phyloP scores from a whole-genome alignment of 129 eudicot genomes.

The Erigeron canadensis region DNA sequence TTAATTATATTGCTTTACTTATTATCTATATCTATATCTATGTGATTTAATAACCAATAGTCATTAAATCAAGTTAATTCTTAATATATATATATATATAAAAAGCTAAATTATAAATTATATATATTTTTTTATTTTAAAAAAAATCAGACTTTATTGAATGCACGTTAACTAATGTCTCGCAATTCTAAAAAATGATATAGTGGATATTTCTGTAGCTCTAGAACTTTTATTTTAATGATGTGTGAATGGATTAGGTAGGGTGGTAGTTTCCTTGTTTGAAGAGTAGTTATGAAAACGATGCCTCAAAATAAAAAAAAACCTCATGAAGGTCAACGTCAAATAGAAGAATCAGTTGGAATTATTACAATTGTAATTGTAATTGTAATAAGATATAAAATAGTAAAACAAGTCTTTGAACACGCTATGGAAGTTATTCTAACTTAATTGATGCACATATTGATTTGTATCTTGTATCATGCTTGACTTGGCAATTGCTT shows the following conservation, averaged over 20 bases:
- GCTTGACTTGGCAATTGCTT: neutral
- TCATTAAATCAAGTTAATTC: too few relatives aligned
- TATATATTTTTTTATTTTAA: too few relatives aligned
- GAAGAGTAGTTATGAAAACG: constrained; percentile 7
- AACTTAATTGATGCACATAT: neutral
- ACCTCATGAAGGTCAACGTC: constrained; percentile 26
- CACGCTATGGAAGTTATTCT: constrained; percentile 7
- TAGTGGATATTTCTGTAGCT: too few relatives aligned
- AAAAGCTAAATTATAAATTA: too few relatives aligned
- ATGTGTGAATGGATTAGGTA: neutral
- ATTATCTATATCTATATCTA: too few relatives aligned
- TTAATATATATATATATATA: too few relatives aligned
- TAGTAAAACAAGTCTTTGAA: constrained; percentile 1
- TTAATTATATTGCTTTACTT: too few relatives aligned
- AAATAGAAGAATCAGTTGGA: constrained; percentile 26
- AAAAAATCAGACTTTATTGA: too few relatives aligned
- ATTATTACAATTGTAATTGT: neutral
- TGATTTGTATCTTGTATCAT: neutral
- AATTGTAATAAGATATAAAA: neutral
- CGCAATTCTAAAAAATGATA: too few relatives aligned
- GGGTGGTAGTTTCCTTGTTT: constrained; percentile 22
- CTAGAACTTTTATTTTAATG: constrained; percentile 11
- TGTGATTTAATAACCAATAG: too few relatives aligned
- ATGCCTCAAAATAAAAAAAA: constrained; percentile 16
- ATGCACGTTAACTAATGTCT: too few relatives aligned